These are phyloP conservation scores for Saccharomycopsis sp. DNA, from an alignment of 805 yeast genomes.

Conservation along the genomic window DNA sequence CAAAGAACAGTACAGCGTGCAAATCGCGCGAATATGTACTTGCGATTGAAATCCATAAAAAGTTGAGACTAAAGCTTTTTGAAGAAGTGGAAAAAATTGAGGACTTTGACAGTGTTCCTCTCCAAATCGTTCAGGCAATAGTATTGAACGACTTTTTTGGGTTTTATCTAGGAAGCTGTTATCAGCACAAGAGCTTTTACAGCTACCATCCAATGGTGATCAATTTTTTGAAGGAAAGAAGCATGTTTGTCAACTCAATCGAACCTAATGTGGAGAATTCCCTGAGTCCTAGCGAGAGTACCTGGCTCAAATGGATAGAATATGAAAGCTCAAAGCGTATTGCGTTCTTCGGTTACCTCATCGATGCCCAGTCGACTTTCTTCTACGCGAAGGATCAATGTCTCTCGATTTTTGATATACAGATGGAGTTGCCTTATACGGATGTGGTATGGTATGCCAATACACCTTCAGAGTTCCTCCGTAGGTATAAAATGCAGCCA, in stretches of 20 bases:
- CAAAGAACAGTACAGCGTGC: slow-evolving; percentile 7
- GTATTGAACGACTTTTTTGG: slow-evolving; percentile 25
- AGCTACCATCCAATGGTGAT: slow-evolving; percentile 25
- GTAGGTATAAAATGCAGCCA: slow-evolving; percentile 27
- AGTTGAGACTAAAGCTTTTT: slow-evolving; percentile 19
- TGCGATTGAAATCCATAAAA: slow-evolving; percentile 24
- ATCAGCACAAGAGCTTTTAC: slow-evolving; percentile 21
- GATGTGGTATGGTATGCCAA: slow-evolving; percentile 39
- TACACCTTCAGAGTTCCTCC: slow-evolving; percentile 23
- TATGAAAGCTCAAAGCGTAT: slow-evolving; percentile 39
- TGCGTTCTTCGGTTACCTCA: slow-evolving; percentile 34
- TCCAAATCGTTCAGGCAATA: slow-evolving; percentile 25
- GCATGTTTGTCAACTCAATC: slow-evolving; percentile 15
- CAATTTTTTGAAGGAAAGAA: slow-evolving; percentile 23
- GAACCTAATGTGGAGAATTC: slow-evolving; percentile 17
- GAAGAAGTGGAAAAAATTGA: slow-evolving; percentile 19
- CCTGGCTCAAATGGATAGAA: slow-evolving; percentile 41
- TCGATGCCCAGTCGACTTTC: slow-evolving; percentile 36
- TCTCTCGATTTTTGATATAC: slow-evolving; percentile 37
- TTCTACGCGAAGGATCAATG: slow-evolving; percentile 30
- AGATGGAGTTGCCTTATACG: slow-evolving; percentile 38
- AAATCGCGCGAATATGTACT: slow-evolving; percentile 11
- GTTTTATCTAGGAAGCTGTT: slow-evolving; percentile 25
- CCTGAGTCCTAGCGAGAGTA: not conserved
- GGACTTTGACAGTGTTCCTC: slow-evolving; percentile 19